Conservation (phyloP, 1,139 yeast genomes). For the Yamadazyma dendronema region DNA sequence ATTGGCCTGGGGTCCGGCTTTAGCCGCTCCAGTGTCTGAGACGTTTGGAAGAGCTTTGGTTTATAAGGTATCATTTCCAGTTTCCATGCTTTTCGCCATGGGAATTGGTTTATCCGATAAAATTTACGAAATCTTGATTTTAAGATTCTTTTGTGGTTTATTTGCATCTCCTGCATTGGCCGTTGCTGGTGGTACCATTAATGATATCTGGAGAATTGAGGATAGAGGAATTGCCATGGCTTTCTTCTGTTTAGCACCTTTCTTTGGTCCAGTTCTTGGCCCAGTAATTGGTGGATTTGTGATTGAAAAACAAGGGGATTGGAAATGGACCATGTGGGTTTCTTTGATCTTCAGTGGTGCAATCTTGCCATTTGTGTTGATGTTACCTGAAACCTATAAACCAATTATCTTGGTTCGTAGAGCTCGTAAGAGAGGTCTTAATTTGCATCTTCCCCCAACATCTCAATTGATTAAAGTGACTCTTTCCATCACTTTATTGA, state of each 20-base stretch:
- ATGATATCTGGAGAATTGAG: constrained; percentile 61
- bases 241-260: constrained; percentile 66
- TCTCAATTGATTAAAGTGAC: constrained; percentile 15
- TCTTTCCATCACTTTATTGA: constrained; percentile 41
- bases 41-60: constrained; percentile 68
- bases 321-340: constrained; percentile 82
- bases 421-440: constrained; percentile 58
- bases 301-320: constrained; percentile 55
- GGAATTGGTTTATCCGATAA: constrained; percentile 68
- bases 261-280: constrained; percentile 79
- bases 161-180: constrained; percentile 84
- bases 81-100: constrained; percentile 71
- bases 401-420: constrained; percentile 55
- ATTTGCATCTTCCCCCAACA: constrained; percentile 31
- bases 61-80: constrained; percentile 58
- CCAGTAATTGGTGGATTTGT: constrained; percentile 83
- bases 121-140: constrained; percentile 57
- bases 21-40: constrained; percentile 79
- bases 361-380: constrained; percentile 53
- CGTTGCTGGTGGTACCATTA: constrained; percentile 82
- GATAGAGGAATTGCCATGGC: constrained; percentile 70
- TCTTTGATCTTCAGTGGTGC: constrained; percentile 69
- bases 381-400: constrained; percentile 72
- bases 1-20: constrained; percentile 66
- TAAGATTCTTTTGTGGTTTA: constrained; percentile 78